Base-by-base conservation (phyloP, 2,329 filamentous ascomycete genomes). In the Xylaria sp. region DNA sequence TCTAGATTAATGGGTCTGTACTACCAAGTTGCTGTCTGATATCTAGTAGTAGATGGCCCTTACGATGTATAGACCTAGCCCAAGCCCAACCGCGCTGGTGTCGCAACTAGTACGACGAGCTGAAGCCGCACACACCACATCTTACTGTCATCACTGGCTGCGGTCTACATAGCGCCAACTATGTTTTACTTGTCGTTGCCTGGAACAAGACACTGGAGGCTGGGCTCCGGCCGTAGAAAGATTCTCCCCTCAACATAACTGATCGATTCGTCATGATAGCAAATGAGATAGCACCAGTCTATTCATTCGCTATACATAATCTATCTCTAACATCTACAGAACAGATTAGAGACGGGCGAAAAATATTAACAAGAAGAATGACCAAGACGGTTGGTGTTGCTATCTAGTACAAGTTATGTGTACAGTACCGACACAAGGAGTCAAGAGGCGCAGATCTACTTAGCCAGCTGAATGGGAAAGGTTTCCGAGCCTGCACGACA, bases 61-160 rank as follows among this genome's bases (percentile, higher is more conserved):
- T 43, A 20, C 13, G 13, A 45, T 10, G 20, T 15, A 41, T 20
- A 50, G 52, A 30, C 23, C 36, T 55, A 41, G 41, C 30, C 18
- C 52, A 36, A 36, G 32, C 20, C 32, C 30, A 52, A 34, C 63
- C 48, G 32, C 23, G 50, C 52, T 28, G 34, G 12, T 58, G 41
- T 32, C 32, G 30, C 52, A 36, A 36, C 32, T 34, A 32, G 52
- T 25, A n/a, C n/a, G n/a, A n/a, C 45, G 34, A 64, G 55, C 62
- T 64, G 62, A 53, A 58, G 25, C 39, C 6, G 18, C 23, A 63
- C 32, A 23, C 20, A 8, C 32, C 52, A 8, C 28, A n/a, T 18
- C n/a, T 39, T 39, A 23, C 5, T 15, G 10, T 32, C 48, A n/a
- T 8, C 6, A 53, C 28, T 56, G 9, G n/a, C 23, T 39, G 52